These are phyloP conservation scores for Emiliania huxleyi DNA, from an alignment of 78 protist species.

Conservation along the genomic window DNA sequence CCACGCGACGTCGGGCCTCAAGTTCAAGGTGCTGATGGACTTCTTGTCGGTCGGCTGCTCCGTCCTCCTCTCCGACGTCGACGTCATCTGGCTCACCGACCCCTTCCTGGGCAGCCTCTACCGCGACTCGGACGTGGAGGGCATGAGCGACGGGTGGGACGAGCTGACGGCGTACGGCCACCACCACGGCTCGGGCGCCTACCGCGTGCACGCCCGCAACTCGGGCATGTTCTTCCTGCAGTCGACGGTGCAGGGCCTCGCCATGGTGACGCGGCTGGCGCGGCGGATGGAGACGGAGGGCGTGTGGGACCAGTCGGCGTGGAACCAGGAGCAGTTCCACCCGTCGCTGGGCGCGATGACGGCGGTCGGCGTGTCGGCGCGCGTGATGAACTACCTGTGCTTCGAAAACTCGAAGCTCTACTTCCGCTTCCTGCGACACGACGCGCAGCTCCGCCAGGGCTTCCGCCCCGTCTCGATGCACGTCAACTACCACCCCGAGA, in stretches of 20 bases:
- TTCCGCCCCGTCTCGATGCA: background rate
- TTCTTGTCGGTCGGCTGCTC: background rate
- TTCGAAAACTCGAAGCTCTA: background rate
- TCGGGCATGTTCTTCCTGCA: conserved; percentile 11
- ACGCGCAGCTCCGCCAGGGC: background rate
- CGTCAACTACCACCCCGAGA: conserved; percentile 26
- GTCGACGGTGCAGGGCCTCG: background rate
- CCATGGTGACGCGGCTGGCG: background rate
- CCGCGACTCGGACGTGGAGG: conserved; percentile 11
- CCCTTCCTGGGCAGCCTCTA: background rate
- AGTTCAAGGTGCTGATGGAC: background rate
- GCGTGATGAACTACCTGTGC: conserved; percentile 22
- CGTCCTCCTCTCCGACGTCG: conserved; percentile 28
- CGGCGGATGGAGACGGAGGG: conserved; percentile 7
- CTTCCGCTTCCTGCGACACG: background rate
- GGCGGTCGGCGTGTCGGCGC: background rate
- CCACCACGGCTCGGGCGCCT: background rate
- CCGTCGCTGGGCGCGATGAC: background rate
- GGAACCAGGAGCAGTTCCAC: conserved; percentile 19
- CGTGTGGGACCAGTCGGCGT: conserved; percentile 16
- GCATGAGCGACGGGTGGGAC: conserved; percentile 15
- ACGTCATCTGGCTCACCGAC: background rate
- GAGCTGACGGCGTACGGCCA: background rate
- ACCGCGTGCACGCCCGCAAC: background rate
- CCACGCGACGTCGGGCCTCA: conserved; percentile 23